Evolutionary conservation across 306 rosid species (phyloP).

Genomic region (Hippophae gyantsensis): DNA sequence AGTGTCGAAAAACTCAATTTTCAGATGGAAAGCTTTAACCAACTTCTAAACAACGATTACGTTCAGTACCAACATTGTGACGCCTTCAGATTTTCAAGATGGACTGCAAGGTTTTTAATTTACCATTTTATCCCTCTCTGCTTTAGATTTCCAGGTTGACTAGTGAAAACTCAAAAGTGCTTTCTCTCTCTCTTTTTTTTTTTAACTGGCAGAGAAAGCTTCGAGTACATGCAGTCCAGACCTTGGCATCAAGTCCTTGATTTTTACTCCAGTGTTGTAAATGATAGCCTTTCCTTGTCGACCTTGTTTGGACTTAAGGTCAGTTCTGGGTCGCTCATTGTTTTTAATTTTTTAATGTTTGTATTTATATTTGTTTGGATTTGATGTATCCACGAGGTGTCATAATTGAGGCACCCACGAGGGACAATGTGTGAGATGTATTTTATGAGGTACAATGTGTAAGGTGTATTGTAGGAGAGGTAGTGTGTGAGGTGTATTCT

Average conservation of each 20-base stretch:
- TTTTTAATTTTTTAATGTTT: background rate
- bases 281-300: conserved; percentile 29
- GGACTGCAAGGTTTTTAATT: conserved; percentile 55
- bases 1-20: background rate
- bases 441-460: too few relatives aligned
- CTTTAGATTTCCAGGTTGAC: background rate
- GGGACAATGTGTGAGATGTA: too few relatives aligned
- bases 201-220: conserved; percentile 43
- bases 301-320: conserved; percentile 44
- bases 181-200: background rate
- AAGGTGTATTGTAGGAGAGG: too few relatives aligned
- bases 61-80: conserved; percentile 63
- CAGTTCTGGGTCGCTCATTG: background rate
- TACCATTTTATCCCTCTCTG: background rate
- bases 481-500: too few relatives aligned
- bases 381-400: too few relatives aligned
- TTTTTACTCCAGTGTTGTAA: conserved; percentile 50
- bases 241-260: conserved; percentile 68
- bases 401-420: too few relatives aligned
- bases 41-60: conserved; percentile 15
- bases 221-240: conserved; percentile 54
- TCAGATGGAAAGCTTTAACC: conserved; percentile 24
- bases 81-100: conserved; percentile 50
- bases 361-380: too few relatives aligned
- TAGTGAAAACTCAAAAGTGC: background rate